phyloP scores from a whole-genome alignment of 75 land plant species.

The Gnetum montanum region DNA sequence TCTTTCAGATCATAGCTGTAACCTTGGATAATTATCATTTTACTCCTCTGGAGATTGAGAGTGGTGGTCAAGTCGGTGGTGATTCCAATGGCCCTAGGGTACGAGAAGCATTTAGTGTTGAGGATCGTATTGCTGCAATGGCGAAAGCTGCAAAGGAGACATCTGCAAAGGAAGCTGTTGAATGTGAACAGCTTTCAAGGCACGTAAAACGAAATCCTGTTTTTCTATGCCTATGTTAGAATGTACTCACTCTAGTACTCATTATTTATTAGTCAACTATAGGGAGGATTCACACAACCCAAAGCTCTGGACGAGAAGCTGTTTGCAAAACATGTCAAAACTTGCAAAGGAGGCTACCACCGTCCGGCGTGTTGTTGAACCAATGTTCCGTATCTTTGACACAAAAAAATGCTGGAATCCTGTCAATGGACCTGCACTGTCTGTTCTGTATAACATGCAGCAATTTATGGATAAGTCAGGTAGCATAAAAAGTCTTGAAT shows the following conservation, averaged over 20 bases:
- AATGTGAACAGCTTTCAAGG: no score
- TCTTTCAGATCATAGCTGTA: slow-evolving; percentile 68
- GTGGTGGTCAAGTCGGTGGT: slow-evolving; percentile 1
- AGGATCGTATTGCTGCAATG: slow-evolving; percentile 40
- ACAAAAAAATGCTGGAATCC: slow-evolving; percentile 57
- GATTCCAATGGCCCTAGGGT: slow-evolving; percentile 37
- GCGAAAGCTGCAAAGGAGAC: no score
- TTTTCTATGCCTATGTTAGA: no score
- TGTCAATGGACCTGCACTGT: slow-evolving; percentile 56
- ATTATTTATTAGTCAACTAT: neutral
- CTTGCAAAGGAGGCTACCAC: slow-evolving; percentile 92
- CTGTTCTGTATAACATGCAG: slow-evolving; percentile 67
- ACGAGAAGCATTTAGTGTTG: slow-evolving; percentile 59
- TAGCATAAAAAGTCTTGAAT: no score
- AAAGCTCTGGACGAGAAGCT: slow-evolving; percentile 70
- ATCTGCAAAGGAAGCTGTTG: no score
- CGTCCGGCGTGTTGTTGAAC: slow-evolving; percentile 71
- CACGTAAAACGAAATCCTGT: slow-evolving; percentile 26
- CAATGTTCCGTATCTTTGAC: slow-evolving; percentile 86
- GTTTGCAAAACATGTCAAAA: slow-evolving; percentile 85
- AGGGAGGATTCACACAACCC: slow-evolving; percentile 69
- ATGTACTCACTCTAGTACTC: no score
- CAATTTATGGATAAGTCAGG: slow-evolving; percentile 65
- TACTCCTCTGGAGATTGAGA: slow-evolving; percentile 18
- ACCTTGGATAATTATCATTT: slow-evolving; percentile 68